These are phyloP conservation scores for Podaxis sp. DNA, from an alignment of 768 basidiomycete species.

Conservation along the genomic window DNA sequence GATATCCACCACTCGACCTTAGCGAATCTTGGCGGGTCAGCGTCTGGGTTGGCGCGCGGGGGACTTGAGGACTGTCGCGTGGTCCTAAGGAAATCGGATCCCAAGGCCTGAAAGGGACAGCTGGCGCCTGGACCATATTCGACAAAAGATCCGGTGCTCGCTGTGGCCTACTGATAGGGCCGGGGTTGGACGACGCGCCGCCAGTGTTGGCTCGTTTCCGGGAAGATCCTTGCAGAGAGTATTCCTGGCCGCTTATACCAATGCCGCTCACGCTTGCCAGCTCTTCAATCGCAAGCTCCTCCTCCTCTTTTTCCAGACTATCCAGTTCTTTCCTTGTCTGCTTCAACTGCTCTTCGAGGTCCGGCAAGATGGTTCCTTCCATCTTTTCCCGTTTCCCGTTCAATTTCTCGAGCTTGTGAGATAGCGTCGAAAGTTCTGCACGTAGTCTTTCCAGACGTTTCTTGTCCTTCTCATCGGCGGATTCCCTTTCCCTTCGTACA, in stretches of 20 bases:
- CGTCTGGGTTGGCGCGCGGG: neutral
- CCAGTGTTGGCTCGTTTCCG: conserved; percentile 12
- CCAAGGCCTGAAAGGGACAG: neutral
- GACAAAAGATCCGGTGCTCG: neutral
- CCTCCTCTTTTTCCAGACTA: conserved; percentile 34
- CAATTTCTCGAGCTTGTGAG: conserved; percentile 68
- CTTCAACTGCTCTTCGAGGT: conserved; percentile 66
- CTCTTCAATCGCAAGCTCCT: conserved; percentile 24
- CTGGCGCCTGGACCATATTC: neutral
- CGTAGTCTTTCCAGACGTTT: conserved; percentile 57
- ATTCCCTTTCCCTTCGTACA: conserved; percentile 36
- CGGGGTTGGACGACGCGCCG: neutral
- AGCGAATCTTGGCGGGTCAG: neutral
- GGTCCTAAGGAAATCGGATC: neutral
- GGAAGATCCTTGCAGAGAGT: neutral
- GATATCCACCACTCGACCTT: neutral
- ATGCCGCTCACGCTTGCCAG: conserved; percentile 15
- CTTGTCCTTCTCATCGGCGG: conserved; percentile 45
- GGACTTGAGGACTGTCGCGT: neutral
- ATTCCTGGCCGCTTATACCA: conserved; percentile 5
- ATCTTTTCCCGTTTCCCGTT: conserved; percentile 64
- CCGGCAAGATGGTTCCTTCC: conserved; percentile 55
- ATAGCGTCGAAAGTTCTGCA: conserved; percentile 54
- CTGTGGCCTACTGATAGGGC: conserved; percentile 1
- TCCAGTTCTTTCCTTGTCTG: conserved; percentile 64